Base-by-base conservation (phyloP, 139 green algal species). In the Ettlia oleoabundans region DNA sequence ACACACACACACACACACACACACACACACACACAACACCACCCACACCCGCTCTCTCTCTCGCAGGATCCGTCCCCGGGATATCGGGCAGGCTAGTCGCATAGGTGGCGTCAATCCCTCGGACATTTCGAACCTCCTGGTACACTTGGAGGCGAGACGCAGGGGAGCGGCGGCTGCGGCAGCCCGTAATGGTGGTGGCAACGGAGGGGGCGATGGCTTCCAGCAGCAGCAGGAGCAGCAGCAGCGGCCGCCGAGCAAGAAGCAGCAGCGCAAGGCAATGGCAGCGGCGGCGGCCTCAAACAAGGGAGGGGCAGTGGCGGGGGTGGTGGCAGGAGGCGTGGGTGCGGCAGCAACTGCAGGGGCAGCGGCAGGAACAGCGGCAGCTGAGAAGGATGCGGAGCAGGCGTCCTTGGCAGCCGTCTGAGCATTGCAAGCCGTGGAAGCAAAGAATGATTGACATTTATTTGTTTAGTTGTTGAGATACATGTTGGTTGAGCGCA, bases 91-190 rank as follows among this genome's bases (percentile, higher is more conserved):
- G 78, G 97, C 97, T 0, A 84, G 83, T 7, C 87, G 95, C 64
- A 95, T 99, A 18, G 96, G 95, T 6, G 97, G 97, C 63, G 97
- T 99, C 1, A 98, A 92, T 82, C 96, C 96, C 7, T 91, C 97
- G 19, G 97, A 99, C 89, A 94, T 99, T n/a, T 91, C 72, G 1
- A 92, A 92, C 32, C 89, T 99, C 76, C 85, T 99, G 40, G 86
- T 99, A 6, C 86, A 97, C 83, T 78, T 99, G 42, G 96, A 99
- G 85, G 80, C 93, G 21, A 35, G 67, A 78, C 71, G 77, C 51
- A 37, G 85, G 33, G 30, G 75, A 22, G 68, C 40, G 26, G 76
- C 43, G 0, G 71, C 43, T 2, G 68, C 40, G 26, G 76, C 43
- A 0, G 71, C 43, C 1, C 19, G 9, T 24, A 38, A 22, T 5